A percentile compares a stretch with the other conserved stretches of the same genome.
Conservation (phyloP, 2,329 filamentous ascomycete genomes). For the Botryotinia narcissicola region DNA sequence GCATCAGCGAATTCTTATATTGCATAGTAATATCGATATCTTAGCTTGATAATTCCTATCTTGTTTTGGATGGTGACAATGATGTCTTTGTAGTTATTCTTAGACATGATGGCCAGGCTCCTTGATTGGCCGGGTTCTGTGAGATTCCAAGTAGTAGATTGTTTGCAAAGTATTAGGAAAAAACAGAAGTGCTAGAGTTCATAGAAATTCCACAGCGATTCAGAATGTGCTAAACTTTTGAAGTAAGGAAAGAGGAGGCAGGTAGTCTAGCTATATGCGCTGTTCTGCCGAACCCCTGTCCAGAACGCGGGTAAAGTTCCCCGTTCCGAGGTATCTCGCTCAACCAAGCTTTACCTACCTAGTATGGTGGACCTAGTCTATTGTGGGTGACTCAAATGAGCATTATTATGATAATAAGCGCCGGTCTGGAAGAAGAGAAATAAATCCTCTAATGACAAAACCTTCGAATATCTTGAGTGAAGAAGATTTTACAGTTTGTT, state of each 20-base stretch:
- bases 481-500: background rate
- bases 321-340: background rate
- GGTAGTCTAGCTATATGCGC: background rate
- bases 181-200: background rate
- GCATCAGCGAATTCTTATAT: constrained; percentile 41
- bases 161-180: background rate
- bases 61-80: constrained; percentile 44
- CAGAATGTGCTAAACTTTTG: background rate
- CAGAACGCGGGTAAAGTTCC: background rate
- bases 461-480: background rate
- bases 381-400: background rate
- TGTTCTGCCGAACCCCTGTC: background rate
- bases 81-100: constrained; percentile 43
- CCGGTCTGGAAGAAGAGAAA: too few relatives aligned
- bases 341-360: background rate
- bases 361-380: background rate
- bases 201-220: background rate
- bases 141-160: too few relatives aligned
- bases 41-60: constrained; percentile 47
- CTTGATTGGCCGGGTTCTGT: background rate
- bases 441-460: background rate
- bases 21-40: background rate
- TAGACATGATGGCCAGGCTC: constrained; percentile 19
- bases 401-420: background rate
- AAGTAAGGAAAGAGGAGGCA: background rate